Evolutionary conservation across 2,329 filamentous ascomycete species (phyloP).

Genomic region (Didymella pomorum): DNA sequence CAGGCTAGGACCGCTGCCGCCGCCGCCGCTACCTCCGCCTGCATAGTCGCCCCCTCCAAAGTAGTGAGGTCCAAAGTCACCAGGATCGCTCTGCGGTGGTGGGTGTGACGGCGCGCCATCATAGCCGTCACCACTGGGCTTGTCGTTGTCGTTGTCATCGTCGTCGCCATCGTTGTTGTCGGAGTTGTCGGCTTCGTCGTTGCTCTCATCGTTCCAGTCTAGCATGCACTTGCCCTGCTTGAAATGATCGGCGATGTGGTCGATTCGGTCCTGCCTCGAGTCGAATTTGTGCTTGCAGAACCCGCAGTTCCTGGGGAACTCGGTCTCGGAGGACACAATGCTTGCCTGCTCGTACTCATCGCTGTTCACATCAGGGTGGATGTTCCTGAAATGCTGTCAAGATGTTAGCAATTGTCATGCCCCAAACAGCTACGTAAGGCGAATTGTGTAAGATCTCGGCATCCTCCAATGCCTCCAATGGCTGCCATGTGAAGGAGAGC

Average conservation of each 20-base stretch:
- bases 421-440: neutral
- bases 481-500: neutral
- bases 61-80: constrained; percentile 29
- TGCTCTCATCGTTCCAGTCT: constrained; percentile 46
- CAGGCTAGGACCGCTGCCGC: constrained; percentile 11
- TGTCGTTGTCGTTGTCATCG: constrained; percentile 38
- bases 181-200: constrained; percentile 29
- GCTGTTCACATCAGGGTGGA: constrained; percentile 45
- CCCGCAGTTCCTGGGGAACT: constrained; percentile 48
- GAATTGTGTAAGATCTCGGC: neutral
- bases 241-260: constrained; percentile 51
- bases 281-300: constrained; percentile 48
- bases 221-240: constrained; percentile 51
- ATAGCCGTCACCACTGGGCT: constrained; percentile 38
- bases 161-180: constrained; percentile 40
- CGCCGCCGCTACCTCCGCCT: constrained; percentile 23
- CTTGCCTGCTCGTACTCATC: constrained; percentile 45
- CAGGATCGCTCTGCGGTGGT: constrained; percentile 32
- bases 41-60: constrained; percentile 26
- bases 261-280: constrained; percentile 48
- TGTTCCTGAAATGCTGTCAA: constrained; percentile 47
- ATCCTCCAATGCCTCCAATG: neutral
- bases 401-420: neutral
- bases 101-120: constrained; percentile 34
- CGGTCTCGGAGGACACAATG: constrained; percentile 44